Base-by-base conservation (phyloP, 2,329 filamentous ascomycete species). In the Sporothrix dimorphospora region DNA sequence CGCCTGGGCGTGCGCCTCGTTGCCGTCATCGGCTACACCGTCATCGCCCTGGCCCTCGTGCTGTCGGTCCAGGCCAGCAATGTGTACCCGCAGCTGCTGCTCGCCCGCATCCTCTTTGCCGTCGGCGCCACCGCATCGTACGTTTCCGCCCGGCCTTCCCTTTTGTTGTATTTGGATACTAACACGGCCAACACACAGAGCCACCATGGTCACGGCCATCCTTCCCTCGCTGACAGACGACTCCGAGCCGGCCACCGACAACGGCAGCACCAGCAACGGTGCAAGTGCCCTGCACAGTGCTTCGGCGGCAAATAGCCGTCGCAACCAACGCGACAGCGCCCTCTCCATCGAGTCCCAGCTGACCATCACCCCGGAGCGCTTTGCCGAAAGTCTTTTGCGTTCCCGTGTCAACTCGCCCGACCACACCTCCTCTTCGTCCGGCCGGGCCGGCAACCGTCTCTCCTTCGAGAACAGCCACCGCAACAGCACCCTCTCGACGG, bases 161-260 rank as follows among this genome's bases (percentile, higher is more conserved):
- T 63, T 5, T 53, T 11, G 2, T 24, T 4, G n/a, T 53, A 21
- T 3, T n/a, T 7, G 16, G 24, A 21, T 24, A 19, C 24, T 55
- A 45, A 40, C 34, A 21, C 8, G 12, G 9, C 24, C 34, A 34
- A 30, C 27, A 70, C 34, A 47, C 14, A 3, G 71, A 89, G 87
- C 94, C 16, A 98, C 96, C 1, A 99, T 99, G 96, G 96, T 99
- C 24, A 98, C 96, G 9, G 96, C 96, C 3, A 94, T 97, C 61
- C 85, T 99, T 30, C 96, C 96, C 1, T 90, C 87, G 12, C 81
- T 91, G 75, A 90, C 89, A 5, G 86, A 87, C 74, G 87, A 88
- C 42, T 82, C 78, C 51, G 75, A 70, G 73, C 78, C 65, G n/a
- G 11, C 68, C 14, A 16, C 40, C n/a, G n/a, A 30, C 7, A 76